A percentile compares a stretch with the other conserved stretches of the same genome.
Conservation (phyloP, 1,284 basidiomycete genomes). For the Thelephora terrestris region DNA sequence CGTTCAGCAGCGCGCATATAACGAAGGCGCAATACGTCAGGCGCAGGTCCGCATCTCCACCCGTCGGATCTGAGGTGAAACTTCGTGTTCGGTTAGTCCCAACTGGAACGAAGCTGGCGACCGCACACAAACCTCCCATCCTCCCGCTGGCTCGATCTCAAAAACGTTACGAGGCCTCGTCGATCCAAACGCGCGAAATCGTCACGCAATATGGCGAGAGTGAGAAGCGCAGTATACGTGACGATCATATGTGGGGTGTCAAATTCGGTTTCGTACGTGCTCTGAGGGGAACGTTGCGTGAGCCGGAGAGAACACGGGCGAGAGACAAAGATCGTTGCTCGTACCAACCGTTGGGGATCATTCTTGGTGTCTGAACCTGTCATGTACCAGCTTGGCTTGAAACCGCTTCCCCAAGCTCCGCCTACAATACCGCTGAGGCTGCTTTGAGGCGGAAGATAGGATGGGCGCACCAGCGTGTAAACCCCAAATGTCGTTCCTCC, state of each 20-base stretch:
- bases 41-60: conserved; percentile 65
- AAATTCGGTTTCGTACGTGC: conserved; percentile 22
- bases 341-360: conserved; percentile 3
- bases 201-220: conserved; percentile 76
- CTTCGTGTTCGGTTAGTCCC: conserved; percentile 17
- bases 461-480: conserved; percentile 54
- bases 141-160: conserved; percentile 59
- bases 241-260: conserved; percentile 82
- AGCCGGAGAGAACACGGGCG: not conserved
- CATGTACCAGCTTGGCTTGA: conserved; percentile 68
- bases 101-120: not conserved
- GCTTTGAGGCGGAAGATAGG: not conserved
- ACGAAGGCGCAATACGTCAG: conserved; percentile 87
- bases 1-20: conserved; percentile 66
- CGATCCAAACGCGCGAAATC: conserved; percentile 63
- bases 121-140: conserved; percentile 68
- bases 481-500: conserved; percentile 82
- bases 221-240: conserved; percentile 82
- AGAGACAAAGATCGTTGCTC: conserved; percentile 5
- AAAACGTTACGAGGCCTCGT: conserved; percentile 47
- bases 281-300: not conserved
- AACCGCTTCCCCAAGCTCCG: conserved; percentile 56
- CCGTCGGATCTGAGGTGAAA: conserved; percentile 64
- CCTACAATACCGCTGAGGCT: conserved; percentile 23
- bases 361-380: conserved; percentile 12